Evolutionary conservation across 2,329 filamentous ascomycete species (phyloP).

Genomic region (Exutisphaerella laricina): DNA sequence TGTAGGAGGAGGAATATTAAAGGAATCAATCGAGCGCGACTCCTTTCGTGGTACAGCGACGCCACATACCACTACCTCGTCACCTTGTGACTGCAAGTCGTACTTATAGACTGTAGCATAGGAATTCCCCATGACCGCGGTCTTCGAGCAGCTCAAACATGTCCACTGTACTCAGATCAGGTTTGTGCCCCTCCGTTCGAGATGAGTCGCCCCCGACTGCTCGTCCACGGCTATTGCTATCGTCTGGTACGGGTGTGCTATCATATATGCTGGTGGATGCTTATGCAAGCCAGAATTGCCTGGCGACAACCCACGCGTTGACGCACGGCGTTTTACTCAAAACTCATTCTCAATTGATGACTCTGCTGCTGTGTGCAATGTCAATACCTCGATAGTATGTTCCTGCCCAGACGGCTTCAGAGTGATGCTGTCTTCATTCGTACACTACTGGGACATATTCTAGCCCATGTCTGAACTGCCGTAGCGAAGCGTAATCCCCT

Average conservation of each 20-base stretch:
- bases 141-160: neutral
- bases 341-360: neutral
- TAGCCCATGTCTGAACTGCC: neutral
- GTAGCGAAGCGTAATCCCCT: constrained; percentile 1
- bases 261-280: too few relatives aligned
- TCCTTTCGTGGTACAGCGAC: neutral
- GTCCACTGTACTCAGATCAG: neutral
- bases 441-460: neutral
- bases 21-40: neutral
- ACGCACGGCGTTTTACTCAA: neutral
- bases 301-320: too few relatives aligned
- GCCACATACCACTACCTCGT: too few relatives aligned
- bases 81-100: too few relatives aligned
- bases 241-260: too few relatives aligned
- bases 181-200: too few relatives aligned
- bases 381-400: neutral
- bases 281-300: too few relatives aligned
- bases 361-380: neutral
- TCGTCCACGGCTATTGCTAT: too few relatives aligned
- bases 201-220: too few relatives aligned
- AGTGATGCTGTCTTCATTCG: neutral
- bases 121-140: neutral
- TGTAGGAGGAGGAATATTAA: too few relatives aligned
- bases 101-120: too few relatives aligned
- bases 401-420: neutral